Evolutionary conservation across 2,329 filamentous ascomycete species (phyloP), one percentile per base, ranked within the genome.

Genomic region (Didymosphaeria variabile): DNA sequence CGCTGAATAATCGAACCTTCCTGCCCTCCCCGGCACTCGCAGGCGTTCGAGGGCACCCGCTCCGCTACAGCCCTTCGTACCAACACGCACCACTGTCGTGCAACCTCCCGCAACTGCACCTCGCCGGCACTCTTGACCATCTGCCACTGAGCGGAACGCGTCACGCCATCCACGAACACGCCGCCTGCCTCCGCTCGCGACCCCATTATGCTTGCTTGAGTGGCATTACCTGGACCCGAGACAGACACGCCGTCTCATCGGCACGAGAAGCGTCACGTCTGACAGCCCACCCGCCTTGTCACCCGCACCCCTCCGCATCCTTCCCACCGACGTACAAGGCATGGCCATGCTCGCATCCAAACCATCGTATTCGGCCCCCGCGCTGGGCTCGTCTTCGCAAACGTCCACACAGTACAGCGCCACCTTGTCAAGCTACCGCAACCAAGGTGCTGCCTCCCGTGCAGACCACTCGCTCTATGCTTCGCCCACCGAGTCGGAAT

Each of bases 401-500:
- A 65, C 72, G 8, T 69, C 76, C 5, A 61, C 70, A 45, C 77
- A 78, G 67, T 79, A 78, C 69, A 73, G 67, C 65, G 65, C 73
- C 42, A 72, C 60, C 66, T 64, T 72, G 49, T 69, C 72, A 58
- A 72, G 65, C 67, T 79, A 79, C 65, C 77, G 78, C 31, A 74
- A 60, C 54, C 77, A 78, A 55, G 63, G 69, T 38, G 65, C 76
- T 15, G 69, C 71, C 23, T 62, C 74, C 12, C 72, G 73, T 6
- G 68, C 77, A 29, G 76, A 83, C 61, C 86, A 90, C 62, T 77
- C 78, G 57, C 77, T 82, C 67, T 94, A 91, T 74, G 87, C 88
- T 45, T 97, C 92, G 75, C 93, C 94, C 47, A 97, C 93, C 67
- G 92, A 96, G 74, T 97, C 93, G 31, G 93, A 97, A 69, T 97